phyloP scores from a whole-genome alignment of 352 stramenopile species.

The Phytophthora crassamura region DNA sequence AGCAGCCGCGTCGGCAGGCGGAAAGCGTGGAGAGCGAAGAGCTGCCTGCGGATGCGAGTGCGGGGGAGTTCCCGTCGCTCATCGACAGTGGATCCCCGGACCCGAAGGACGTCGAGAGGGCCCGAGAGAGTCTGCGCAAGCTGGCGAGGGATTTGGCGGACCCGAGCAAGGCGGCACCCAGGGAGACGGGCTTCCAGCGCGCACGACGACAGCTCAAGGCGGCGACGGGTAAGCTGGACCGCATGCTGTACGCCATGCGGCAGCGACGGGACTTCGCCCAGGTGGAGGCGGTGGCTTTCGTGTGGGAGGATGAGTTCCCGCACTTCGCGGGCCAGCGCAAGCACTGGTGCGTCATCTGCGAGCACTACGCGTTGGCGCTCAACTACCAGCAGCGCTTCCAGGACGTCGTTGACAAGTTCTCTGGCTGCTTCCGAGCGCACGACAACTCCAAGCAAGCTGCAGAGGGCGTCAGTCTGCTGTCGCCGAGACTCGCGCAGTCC shows the following conservation, averaged over 20 bases:
- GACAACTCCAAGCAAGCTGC: neutral
- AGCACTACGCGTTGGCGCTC: conserved; percentile 58
- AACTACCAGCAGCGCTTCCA: conserved; percentile 63
- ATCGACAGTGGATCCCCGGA: conserved; percentile 8
- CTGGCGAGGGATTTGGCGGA: conserved; percentile 31
- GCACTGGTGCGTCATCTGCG: conserved; percentile 54
- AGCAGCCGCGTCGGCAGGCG: neutral
- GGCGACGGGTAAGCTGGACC: conserved; percentile 57
- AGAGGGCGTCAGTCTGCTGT: conserved; percentile 36
- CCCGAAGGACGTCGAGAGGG: conserved; percentile 15
- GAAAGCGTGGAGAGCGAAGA: conserved; percentile 1
- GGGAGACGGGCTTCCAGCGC: conserved; percentile 45
- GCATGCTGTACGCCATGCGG: conserved; percentile 43
- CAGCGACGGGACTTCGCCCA: conserved; percentile 43
- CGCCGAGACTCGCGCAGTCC: conserved; percentile 49
- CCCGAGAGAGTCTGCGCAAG: conserved; percentile 30
- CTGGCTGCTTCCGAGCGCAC: conserved; percentile 16
- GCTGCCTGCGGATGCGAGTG: conserved; percentile 7
- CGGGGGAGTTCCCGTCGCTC: conserved; percentile 21
- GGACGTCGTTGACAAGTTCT: conserved; percentile 60
- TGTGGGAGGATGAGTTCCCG: conserved; percentile 62
- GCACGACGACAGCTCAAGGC: conserved; percentile 55
- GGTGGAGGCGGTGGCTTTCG: conserved; percentile 58
- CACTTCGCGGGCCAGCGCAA: conserved; percentile 51
- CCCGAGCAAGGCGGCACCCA: conserved; percentile 12